Conservation (phyloP, 495 filamentous ascomycete genomes). For the Hyaloscypha finlandica region DNA sequence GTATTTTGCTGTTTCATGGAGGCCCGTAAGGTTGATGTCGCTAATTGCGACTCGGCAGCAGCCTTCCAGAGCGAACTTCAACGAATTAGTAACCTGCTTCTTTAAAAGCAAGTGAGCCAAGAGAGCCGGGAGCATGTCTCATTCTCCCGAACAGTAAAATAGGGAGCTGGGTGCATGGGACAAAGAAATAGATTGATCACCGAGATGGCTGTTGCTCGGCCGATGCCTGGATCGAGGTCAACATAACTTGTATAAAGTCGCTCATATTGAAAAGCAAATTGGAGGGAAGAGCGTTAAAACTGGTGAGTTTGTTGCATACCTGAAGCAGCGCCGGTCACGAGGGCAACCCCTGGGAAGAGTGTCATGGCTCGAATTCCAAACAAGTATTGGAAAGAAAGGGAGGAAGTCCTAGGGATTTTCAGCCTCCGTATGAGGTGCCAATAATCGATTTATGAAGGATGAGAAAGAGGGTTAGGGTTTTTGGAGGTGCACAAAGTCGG, state of each 20-base stretch:
- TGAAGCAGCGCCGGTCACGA: conserved; percentile 34
- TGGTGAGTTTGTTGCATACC: conserved; percentile 9
- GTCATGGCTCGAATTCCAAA: conserved; percentile 8
- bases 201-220: conserved; percentile 49
- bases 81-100: too few species aligned
- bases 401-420: too few species aligned
- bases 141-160: too few species aligned
- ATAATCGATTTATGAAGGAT: too few species aligned
- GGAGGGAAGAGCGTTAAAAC: background rate
- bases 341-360: conserved; percentile 29
- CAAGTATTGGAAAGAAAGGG: too few species aligned
- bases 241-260: too few species aligned
- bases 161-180: too few species aligned
- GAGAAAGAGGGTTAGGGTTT: too few species aligned
- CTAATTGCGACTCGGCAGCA: conserved; percentile 51
- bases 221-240: conserved; percentile 46
- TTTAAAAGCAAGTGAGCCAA: too few species aligned
- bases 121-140: too few species aligned
- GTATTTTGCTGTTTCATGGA: conserved; percentile 38
- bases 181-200: too few species aligned
- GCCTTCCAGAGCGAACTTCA: conserved; percentile 48
- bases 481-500: background rate
- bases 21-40: conserved; percentile 44
- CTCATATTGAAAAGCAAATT: background rate
- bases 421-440: too few species aligned